Percentiles rank a stretch among this genome's conserved stretches.
Conservation (phyloP, 768 basidiomycete genomes). For the Arthromyces matolae region DNA sequence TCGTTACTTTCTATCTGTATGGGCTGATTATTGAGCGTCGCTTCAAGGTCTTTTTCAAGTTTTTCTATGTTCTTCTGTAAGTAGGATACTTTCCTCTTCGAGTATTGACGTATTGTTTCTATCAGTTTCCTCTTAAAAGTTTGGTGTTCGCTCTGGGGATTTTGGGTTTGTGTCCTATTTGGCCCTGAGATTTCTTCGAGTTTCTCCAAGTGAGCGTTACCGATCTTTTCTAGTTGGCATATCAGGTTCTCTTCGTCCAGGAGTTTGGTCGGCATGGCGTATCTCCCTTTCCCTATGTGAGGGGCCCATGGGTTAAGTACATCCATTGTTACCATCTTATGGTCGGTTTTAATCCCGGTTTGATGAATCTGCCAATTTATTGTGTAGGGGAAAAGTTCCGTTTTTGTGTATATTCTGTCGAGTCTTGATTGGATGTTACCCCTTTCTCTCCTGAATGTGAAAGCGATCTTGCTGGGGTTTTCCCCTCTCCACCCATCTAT, state of each 20-base stretch:
- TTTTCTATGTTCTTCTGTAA: not conserved
- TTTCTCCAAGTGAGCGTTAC: not conserved
- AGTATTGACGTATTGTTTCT: not conserved
- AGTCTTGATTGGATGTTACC: conserved; percentile 25
- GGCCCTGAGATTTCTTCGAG: not conserved
- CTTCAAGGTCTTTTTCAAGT: not conserved
- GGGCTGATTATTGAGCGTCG: not conserved
- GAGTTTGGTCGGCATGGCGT: not conserved
- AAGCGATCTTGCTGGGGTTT: conserved; percentile 19
- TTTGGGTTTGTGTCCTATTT: not conserved
- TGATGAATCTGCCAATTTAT: conserved; percentile 4
- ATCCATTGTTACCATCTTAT: not conserved
- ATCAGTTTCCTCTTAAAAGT: not conserved
- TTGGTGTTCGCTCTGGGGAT: not conserved
- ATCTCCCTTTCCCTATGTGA: not conserved
- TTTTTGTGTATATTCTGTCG: conserved; percentile 32
- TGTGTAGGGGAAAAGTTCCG: not conserved
- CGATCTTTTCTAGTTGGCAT: not conserved
- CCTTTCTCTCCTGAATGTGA: conserved; percentile 23
- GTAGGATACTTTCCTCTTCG: not conserved
- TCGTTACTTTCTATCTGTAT: not conserved
- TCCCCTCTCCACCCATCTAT: conserved; percentile 31
- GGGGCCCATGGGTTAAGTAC: not conserved
- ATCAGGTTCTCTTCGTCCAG: not conserved
- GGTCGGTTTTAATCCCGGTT: conserved; percentile 5